Conservation (phyloP, 768 basidiomycete species). For the Multifurca ochricompacta region DNA sequence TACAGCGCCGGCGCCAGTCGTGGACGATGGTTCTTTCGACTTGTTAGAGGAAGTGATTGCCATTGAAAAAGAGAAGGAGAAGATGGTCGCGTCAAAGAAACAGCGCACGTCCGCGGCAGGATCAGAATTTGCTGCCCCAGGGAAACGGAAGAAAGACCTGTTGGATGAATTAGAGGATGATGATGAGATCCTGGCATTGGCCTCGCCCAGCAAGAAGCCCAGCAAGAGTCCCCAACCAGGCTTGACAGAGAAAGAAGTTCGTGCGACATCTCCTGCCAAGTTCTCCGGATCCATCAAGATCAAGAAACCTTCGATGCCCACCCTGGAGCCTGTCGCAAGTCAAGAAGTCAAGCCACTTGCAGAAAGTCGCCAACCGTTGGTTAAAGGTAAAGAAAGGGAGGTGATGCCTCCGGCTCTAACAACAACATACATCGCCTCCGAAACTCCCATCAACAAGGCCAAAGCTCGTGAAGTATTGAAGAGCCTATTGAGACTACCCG, state of each 20-base stretch:
- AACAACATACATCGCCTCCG: slow-evolving; percentile 29
- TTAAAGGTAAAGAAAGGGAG: slow-evolving; percentile 60
- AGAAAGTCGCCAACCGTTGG: slow-evolving; percentile 27
- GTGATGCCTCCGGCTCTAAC: slow-evolving; percentile 26
- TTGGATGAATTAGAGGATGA: slow-evolving; percentile 35
- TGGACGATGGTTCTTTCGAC: slow-evolving; percentile 75
- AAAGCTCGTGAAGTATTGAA: slow-evolving; percentile 73
- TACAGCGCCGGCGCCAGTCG: slow-evolving; percentile 41
- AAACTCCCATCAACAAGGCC: slow-evolving; percentile 65
- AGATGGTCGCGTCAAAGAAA: slow-evolving; percentile 18
- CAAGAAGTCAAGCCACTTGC: slow-evolving; percentile 4
- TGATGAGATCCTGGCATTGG: slow-evolving; percentile 57
- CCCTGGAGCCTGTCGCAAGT: not conserved
- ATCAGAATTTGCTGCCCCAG: slow-evolving; percentile 13
- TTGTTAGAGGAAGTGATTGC: slow-evolving; percentile 76
- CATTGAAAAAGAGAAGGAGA: slow-evolving; percentile 43
- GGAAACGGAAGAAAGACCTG: slow-evolving; percentile 46
- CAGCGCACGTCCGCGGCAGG: slow-evolving; percentile 22
- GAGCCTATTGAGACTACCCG: slow-evolving; percentile 49
- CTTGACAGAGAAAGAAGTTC: slow-evolving; percentile 19
- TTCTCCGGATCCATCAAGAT: slow-evolving; percentile 15
- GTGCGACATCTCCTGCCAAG: slow-evolving; percentile 11
- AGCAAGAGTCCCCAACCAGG: slow-evolving; percentile 23
- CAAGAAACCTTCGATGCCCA: slow-evolving; percentile 9
- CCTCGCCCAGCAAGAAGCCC: slow-evolving; percentile 54